Evolutionary conservation across 2,329 filamentous ascomycete species (phyloP).

Genomic region (Metarhizium album): DNA sequence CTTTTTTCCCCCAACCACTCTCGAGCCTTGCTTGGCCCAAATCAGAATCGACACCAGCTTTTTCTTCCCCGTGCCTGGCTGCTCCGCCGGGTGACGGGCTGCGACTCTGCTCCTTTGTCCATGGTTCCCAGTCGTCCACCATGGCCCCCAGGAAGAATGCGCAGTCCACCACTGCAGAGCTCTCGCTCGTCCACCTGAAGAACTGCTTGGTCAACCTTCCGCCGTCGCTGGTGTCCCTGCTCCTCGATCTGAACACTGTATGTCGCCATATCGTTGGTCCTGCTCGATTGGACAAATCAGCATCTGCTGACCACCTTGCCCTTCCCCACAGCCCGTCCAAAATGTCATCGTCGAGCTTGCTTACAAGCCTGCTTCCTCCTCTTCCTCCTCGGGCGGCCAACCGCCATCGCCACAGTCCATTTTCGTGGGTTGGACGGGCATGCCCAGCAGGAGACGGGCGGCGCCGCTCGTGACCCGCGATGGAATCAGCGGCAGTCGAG

Average conservation of each 20-base stretch:
- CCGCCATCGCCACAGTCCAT: constrained; percentile 53
- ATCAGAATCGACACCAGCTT: no score
- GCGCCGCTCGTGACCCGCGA: constrained; percentile 64
- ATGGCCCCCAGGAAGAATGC: constrained; percentile 44
- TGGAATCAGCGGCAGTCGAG: constrained; percentile 51
- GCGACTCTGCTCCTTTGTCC: neutral
- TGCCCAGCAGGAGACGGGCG: constrained; percentile 82
- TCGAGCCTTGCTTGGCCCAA: no score
- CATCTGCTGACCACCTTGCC: constrained; percentile 8
- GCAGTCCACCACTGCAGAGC: constrained; percentile 64
- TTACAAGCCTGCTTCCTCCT: constrained; percentile 47
- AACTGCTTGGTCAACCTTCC: constrained; percentile 94
- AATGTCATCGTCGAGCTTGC: constrained; percentile 92
- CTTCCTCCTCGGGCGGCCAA: constrained; percentile 36
- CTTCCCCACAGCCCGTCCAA: constrained; percentile 59
- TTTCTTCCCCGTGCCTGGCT: neutral
- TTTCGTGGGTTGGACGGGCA: constrained; percentile 93
- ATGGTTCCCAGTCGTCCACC: constrained; percentile 7
- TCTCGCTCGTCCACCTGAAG: constrained; percentile 78
- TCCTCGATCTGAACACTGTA: constrained; percentile 86
- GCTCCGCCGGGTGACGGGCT: neutral
- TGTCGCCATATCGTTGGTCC: constrained; percentile 22
- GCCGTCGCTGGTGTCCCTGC: constrained; percentile 66
- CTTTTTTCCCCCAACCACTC: no score
- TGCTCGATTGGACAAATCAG: neutral